phyloP scores from a whole-genome alignment of 306 rosid genomes.

The Cicer chorassanicum region DNA sequence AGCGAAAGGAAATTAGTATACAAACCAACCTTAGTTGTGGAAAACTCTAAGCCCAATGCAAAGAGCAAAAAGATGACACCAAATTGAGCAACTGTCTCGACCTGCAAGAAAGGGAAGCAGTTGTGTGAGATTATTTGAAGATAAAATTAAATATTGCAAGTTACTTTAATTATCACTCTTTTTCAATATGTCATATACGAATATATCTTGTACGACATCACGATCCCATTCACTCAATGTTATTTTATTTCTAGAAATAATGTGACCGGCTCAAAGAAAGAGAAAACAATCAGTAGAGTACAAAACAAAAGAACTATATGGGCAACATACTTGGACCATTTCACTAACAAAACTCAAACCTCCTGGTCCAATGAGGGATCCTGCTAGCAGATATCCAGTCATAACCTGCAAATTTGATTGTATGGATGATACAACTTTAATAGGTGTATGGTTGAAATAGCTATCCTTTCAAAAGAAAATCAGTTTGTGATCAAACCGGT shows the following conservation, averaged over 20 bases:
- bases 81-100: slow-evolving; percentile 99
- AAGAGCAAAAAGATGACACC: slow-evolving; percentile 97
- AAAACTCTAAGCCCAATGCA: slow-evolving; percentile 93
- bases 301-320: slow-evolving; percentile 36
- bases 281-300: neutral
- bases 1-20: slow-evolving; percentile 36
- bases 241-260: slow-evolving; percentile 28
- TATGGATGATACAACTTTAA: slow-evolving; percentile 23
- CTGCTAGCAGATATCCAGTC: slow-evolving; percentile 91
- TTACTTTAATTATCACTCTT: slow-evolving; percentile 18
- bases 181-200: slow-evolving; percentile 12
- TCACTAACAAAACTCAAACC: slow-evolving; percentile 94
- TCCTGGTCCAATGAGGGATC: slow-evolving; percentile 93
- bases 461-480: slow-evolving; percentile 1
- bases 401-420: slow-evolving; percentile 68
- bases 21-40: slow-evolving; percentile 74
- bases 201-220: slow-evolving; percentile 31
- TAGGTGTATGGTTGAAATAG: slow-evolving; percentile 32
- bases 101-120: slow-evolving; percentile 58
- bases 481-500: slow-evolving; percentile 71
- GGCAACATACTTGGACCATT: slow-evolving; percentile 92
- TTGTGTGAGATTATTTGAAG: slow-evolving; percentile 15
- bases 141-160: slow-evolving; percentile 21
- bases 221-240: slow-evolving; percentile 7
- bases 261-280: slow-evolving; percentile 12